Evolutionary conservation across 2,329 filamentous ascomycete genomes (phyloP), one percentile per base, ranked within the genome.

Genomic region (Diplocarpon rosae): DNA sequence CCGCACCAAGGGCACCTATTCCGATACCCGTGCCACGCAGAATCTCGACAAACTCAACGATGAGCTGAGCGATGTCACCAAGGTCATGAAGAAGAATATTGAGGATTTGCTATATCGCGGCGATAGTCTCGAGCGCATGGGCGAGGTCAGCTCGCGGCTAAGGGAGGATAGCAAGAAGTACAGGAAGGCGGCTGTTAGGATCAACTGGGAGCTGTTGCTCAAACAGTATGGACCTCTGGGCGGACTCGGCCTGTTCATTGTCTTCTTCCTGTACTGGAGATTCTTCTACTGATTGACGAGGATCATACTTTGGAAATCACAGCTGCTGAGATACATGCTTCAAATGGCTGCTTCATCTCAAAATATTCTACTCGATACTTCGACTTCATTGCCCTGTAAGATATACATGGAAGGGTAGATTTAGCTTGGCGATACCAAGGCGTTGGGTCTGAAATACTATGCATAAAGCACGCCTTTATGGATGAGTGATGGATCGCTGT

Each of bases 11-110:
- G 83, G 88, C 57, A 88, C 89, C 24, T 98, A 98, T 67, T 85
- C 92, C 58, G 92, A 98, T 65, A 80, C 84, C 43, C 81, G 92
- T 53, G 92, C 92, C 13, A 78, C 85, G 12, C 85, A 89, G 67
- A 96, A 96, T 66, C 76, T 98, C 46, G 87, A 93, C 66, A 88
- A 90, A 67, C 72, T 98, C 54, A 96, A 98, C 62, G 87, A 95
- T 62, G 93, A 98, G 73, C 76, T 98, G 54, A 83, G 89, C 64
- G 92, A 96, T 66, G 93, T 98, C 44, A 96, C 92, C 1, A 89
- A 95, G 69, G 89, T 98, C 61, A 98, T 98, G 93, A 96, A 89
- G 45, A 96, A 96, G 77, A 98, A 98, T 65, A 96, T 98, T 56
- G 92, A 98, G 71, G 92, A 98, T 65, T 69, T 98, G 61, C 70